Evolutionary conservation across 495 filamentous ascomycete species (phyloP), one percentile per base, ranked within the genome.

Genomic region (Neurospora sp.): DNA sequence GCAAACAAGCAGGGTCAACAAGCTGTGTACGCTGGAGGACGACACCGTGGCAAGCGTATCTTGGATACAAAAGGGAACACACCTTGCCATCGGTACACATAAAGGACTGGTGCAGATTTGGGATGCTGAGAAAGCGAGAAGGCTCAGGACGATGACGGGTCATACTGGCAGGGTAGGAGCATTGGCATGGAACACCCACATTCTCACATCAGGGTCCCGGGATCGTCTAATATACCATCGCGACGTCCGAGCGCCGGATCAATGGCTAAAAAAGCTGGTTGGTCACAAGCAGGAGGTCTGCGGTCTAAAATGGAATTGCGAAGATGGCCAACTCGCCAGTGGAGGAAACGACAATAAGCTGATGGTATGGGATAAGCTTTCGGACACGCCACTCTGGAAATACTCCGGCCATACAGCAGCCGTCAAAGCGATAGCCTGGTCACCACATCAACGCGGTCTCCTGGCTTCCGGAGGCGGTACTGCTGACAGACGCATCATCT

Each of bases 271-370:
- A 48, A 93, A 92, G 75, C 84, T 98, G 3, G 85, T 88, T n/a
- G 96, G 96, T 14, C 96, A 99, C 82, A 99, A 98, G 81, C 96
- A 99, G 84, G 96, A 99, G 82, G 93, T 99, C 16, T 99, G 96
- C 78, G 96, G 96, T n/a, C 84, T 99, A 70, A 92, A 93, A 78
- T 99, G 96, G 96, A 99, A 99, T 76, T 91, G 90, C 37, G 93
- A 97, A 74, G 94, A 97, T 78, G 92, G 93, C 4, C 96, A 98
- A 79, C 84, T 99, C 38, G 96, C 96, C n/a, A 94, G 92, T 20
- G 96, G 96, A 39, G 96, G 96, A 2, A 99, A 99, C 81, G 96
- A 99, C 81, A 99, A 99, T 83, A 97, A 97, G 75, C 84, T 99
- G 68, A 92, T 98, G 87, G 94, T 99, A 18, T 99, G 96, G 96